Evolutionary conservation across 495 filamentous ascomycete genomes (phyloP).

Genomic region (Penicillium crystallinum): DNA sequence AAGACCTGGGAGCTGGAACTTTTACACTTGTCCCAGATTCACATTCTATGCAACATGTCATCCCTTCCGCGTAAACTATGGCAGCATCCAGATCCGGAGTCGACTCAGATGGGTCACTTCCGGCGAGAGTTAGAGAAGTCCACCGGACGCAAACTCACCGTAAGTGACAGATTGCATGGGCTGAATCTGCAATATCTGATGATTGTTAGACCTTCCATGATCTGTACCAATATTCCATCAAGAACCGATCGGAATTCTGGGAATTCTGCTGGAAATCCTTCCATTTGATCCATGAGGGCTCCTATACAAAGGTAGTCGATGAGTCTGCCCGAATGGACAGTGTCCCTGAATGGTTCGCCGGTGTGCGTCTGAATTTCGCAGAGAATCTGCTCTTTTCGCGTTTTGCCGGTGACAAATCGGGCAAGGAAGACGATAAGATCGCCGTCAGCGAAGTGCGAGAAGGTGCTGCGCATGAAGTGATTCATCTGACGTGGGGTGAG

Average conservation of each 20-base stretch:
- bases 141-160: slow-evolving; percentile 13
- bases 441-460: slow-evolving; percentile 70
- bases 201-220: slow-evolving; percentile 44
- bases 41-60: slow-evolving; percentile 7
- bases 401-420: slow-evolving; percentile 11
- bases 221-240: slow-evolving; percentile 59
- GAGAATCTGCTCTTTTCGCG: slow-evolving; percentile 62
- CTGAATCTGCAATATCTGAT: slow-evolving; percentile 4
- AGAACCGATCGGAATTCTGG: slow-evolving; percentile 61
- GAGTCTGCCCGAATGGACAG: slow-evolving; percentile 61
- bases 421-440: slow-evolving; percentile 66
- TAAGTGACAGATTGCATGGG: slow-evolving; percentile 6
- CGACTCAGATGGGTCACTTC: slow-evolving; percentile 61
- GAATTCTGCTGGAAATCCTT: slow-evolving; percentile 53
- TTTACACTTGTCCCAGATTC: too few relatives aligned
- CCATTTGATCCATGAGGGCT: slow-evolving; percentile 57
- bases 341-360: slow-evolving; percentile 57
- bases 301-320: slow-evolving; percentile 57
- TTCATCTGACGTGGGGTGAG: slow-evolving; percentile 58
- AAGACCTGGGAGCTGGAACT: not conserved
- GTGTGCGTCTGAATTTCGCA: slow-evolving; percentile 69
- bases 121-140: slow-evolving; percentile 21
- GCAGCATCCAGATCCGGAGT: slow-evolving; percentile 56
- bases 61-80: slow-evolving; percentile 45
- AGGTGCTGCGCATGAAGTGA: slow-evolving; percentile 49